Base-by-base conservation (phyloP, 1,139 yeast genomes). In the Geotrichum siamense region DNA sequence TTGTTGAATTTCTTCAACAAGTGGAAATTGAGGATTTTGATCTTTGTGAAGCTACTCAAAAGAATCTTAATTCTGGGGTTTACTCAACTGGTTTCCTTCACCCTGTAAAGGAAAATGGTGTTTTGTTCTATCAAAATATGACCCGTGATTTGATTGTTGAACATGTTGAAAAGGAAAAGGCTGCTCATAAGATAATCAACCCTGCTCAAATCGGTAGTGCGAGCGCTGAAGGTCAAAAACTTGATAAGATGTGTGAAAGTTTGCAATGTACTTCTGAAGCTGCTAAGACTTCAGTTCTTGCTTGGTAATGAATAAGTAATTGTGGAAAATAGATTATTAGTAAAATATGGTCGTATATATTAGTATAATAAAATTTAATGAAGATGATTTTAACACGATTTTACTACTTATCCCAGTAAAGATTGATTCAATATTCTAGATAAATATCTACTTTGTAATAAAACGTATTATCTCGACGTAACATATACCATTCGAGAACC, bases 1-100 rank as follows among this genome's bases (percentile, higher is more conserved):
- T 76, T 65, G 78, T 76, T 39, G 82, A 76, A 51, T 76, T 76
- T 57, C 66, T 76, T 57, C 80, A 76, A 57, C 65, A 71, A 56
- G 81, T 76, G 47, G 82, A 76, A 59, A 53, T 74, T 37, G 81
- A 76, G 60, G 82, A 76, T 59, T 76, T 66, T 60, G 72, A 76
- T 54, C 66, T 76, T 51, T 76, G 81, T 62, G 74, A 68, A 49
- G 65, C 67, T 54, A 76, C 82, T 5, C 82, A 76, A 56, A 72
- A 72, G 63, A 76, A 76, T 61, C 67, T 76, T 55, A 74, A 74
- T 59, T 76, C 75, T 58, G 79, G 81, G 12, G 67, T 76, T 28
- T 76, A 76, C 58, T 64, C 71, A 5, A 69, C 79, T 2, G 81
- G 81, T 1, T 74, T 64, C 55, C 68, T 76, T 52, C 81, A 76